Conservation (phyloP, 2,329 filamentous ascomycete species). For the Cryphonectria radicalis region DNA sequence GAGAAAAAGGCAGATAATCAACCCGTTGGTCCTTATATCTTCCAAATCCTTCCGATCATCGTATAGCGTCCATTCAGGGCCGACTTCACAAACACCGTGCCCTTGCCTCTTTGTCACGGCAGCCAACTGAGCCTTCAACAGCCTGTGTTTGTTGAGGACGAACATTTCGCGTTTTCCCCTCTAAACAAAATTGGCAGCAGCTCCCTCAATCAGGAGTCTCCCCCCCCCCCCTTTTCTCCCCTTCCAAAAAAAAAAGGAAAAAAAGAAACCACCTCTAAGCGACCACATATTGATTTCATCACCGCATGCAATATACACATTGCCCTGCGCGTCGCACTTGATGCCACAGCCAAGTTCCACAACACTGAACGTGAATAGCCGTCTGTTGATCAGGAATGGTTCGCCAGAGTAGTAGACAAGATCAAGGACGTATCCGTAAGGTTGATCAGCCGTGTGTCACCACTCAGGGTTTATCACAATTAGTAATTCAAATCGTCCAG, state of each 20-base stretch:
- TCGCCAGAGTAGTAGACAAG: conserved; percentile 33
- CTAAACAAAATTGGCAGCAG: conserved; percentile 54
- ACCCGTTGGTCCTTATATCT: background rate
- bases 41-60: background rate
- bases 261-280: conserved; percentile 44
- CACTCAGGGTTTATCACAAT: background rate
- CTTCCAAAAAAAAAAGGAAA: no score
- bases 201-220: conserved; percentile 47
- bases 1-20: background rate
- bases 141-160: conserved; percentile 50
- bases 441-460: background rate
- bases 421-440: conserved; percentile 43
- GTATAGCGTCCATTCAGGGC: no score
- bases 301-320: conserved; percentile 53
- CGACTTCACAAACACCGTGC: conserved; percentile 28
- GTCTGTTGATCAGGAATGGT: conserved; percentile 51
- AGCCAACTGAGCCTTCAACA: conserved; percentile 46
- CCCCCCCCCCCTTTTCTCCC: conserved; percentile 33
- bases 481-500: conserved; percentile 36
- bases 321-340: conserved; percentile 50
- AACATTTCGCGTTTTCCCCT: conserved; percentile 40
- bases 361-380: conserved; percentile 55
- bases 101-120: conserved; percentile 35
- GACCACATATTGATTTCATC: conserved; percentile 56
- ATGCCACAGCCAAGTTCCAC: conserved; percentile 53